Conservation (phyloP, 202 grass and related monocot species). For the Zizania palustris region DNA sequence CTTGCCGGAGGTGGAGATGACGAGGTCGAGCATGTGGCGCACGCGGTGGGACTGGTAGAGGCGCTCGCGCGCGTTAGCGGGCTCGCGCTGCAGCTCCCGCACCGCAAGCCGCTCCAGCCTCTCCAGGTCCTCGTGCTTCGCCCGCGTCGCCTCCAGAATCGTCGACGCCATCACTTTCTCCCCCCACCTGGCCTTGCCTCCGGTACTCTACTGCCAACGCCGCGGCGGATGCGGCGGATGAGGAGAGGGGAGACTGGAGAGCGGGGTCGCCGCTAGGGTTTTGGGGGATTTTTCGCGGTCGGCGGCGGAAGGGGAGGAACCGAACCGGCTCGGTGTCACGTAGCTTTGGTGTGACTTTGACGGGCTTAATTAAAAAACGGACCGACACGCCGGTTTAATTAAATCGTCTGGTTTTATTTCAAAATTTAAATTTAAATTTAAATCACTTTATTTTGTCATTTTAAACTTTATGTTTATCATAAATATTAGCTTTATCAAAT, state of each 20-base stretch:
- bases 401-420: too few species aligned
- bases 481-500: too few species aligned
- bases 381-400: neutral
- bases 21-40: constrained; percentile 80
- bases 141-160: constrained; percentile 85
- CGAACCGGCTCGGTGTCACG: neutral
- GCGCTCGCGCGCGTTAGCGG: constrained; percentile 78
- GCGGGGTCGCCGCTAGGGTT: constrained; percentile 44
- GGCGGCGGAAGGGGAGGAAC: neutral
- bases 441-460: too few species aligned
- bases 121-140: constrained; percentile 90
- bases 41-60: constrained; percentile 97
- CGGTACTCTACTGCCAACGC: neutral
- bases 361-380: too few species aligned
- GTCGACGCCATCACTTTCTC: constrained; percentile 69
- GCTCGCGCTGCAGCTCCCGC: constrained; percentile 86
- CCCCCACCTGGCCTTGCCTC: neutral
- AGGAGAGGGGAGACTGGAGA: neutral
- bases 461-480: too few species aligned
- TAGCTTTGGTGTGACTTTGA: too few species aligned
- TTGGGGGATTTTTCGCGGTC: constrained; percentile 14
- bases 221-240: neutral
- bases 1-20: constrained; percentile 72
- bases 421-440: too few species aligned
- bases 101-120: constrained; percentile 83